Percentiles rank a stretch among this genome's conserved stretches.
Evolutionary conservation across 345 rosid species (phyloP).

Genomic region (Erodium maritimum): DNA sequence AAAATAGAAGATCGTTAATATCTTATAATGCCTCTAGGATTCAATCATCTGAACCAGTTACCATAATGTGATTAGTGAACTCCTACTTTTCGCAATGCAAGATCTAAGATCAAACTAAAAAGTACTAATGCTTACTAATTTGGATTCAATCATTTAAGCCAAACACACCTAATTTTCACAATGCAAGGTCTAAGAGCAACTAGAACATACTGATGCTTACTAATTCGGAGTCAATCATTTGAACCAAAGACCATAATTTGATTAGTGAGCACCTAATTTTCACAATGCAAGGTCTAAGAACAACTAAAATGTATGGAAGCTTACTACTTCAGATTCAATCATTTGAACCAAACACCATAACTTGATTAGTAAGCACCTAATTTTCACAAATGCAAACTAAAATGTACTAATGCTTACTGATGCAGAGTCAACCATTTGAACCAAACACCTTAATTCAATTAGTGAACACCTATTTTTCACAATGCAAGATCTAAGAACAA

Average conservation of each 20-base stretch:
- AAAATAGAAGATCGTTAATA: background rate
- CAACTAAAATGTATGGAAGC: background rate
- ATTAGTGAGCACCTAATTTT: background rate
- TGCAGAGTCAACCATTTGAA: background rate
- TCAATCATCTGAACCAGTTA: background rate
- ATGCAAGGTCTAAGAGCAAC: background rate
- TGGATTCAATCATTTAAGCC: background rate
- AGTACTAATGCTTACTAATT: no score
- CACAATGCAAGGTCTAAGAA: background rate
- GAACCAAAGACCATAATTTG: background rate
- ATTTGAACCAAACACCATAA: background rate
- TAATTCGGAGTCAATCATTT: conserved; percentile 22
- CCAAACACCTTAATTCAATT: background rate
- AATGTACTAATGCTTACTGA: no score
- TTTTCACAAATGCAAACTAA: no score
- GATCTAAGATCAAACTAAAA: no score
- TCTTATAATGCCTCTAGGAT: background rate
- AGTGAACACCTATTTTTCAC: background rate
- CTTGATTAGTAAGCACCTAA: no score
- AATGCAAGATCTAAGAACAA: background rate
- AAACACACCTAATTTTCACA: background rate
- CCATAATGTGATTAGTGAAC: no score
- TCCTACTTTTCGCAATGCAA: no score
- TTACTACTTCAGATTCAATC: conserved; percentile 37
- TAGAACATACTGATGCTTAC: conserved; percentile 16